These are phyloP conservation scores for Phytopythium helicoides DNA, from an alignment of 352 stramenopile species.

Conservation along the genomic window DNA sequence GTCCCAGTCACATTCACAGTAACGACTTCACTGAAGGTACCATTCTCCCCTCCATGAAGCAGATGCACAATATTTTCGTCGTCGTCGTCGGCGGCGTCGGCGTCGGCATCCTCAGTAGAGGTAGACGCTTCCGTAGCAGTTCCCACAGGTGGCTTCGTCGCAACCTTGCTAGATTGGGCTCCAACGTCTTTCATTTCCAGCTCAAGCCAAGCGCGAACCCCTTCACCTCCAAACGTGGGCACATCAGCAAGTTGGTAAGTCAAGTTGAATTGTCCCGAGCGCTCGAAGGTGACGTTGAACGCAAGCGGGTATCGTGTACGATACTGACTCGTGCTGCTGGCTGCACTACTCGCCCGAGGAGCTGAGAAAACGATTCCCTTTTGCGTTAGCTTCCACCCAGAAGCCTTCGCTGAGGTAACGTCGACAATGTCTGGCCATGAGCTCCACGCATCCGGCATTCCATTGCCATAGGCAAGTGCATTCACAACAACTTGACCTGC, in stretches of 20 bases:
- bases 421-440: slow-evolving; percentile 63
- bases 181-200: slow-evolving; percentile 42
- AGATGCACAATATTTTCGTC: slow-evolving; percentile 46
- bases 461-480: slow-evolving; percentile 42
- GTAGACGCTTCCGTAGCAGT: not conserved
- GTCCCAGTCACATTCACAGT: slow-evolving; percentile 44
- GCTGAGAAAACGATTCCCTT: slow-evolving; percentile 45
- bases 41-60: slow-evolving; percentile 62
- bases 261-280: slow-evolving; percentile 56
- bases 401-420: slow-evolving; percentile 21
- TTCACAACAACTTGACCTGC: slow-evolving; percentile 54
- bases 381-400: slow-evolving; percentile 68
- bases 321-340: slow-evolving; percentile 14
- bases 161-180: not conserved
- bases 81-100: slow-evolving; percentile 11
- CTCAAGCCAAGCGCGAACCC: slow-evolving; percentile 66
- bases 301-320: slow-evolving; percentile 38
- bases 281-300: slow-evolving; percentile 55
- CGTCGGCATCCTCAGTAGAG: slow-evolving; percentile 2
- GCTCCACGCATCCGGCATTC: slow-evolving; percentile 54
- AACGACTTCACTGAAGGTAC: slow-evolving; percentile 57
- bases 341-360: not conserved
- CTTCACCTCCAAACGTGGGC: slow-evolving; percentile 59
- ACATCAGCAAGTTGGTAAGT: slow-evolving; percentile 66
- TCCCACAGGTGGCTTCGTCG: slow-evolving; percentile 11